Evolutionary conservation across 148 eudicot species (phyloP).

Genomic region (Simmondsia chinensis): DNA sequence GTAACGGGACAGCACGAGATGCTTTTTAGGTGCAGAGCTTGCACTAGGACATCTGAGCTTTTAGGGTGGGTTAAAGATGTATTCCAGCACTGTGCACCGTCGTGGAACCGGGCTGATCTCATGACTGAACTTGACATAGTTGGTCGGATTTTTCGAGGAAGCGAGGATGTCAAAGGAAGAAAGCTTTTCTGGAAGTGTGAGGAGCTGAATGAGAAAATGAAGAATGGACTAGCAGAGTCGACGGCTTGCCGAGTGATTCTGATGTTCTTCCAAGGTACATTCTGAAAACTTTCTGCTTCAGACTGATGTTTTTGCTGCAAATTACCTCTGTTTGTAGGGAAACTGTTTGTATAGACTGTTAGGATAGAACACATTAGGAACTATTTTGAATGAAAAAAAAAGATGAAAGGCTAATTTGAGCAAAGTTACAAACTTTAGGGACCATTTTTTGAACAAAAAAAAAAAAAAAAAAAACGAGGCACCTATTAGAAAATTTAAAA

Average conservation of each 20-base stretch:
- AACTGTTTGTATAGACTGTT: no score
- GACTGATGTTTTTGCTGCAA: no score
- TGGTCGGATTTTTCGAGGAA: constrained; percentile 48
- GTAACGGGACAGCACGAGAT: constrained; percentile 36
- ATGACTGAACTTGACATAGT: constrained; percentile 51
- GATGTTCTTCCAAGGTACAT: constrained; percentile 47
- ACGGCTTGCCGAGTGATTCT: constrained; percentile 46
- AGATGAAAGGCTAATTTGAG: no score
- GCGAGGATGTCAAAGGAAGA: constrained; percentile 45
- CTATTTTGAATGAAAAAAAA: no score
- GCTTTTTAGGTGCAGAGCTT: constrained; percentile 58
- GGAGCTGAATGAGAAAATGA: constrained; percentile 50
- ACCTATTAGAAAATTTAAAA: no score
- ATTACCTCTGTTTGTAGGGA: no score
- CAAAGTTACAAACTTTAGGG: no score
- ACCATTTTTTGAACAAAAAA: no score
- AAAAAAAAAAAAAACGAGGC: no score
- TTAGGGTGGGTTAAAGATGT: constrained; percentile 71
- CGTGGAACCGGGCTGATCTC: constrained; percentile 41
- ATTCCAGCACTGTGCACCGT: constrained; percentile 54
- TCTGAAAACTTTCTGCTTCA: background rate
- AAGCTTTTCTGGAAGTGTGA: constrained; percentile 58
- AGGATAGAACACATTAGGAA: no score
- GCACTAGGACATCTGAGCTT: constrained; percentile 47
- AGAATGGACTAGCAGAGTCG: constrained; percentile 36